Conservation (phyloP, 805 yeast species). For the Metschnikowia bowlesiae region DNA sequence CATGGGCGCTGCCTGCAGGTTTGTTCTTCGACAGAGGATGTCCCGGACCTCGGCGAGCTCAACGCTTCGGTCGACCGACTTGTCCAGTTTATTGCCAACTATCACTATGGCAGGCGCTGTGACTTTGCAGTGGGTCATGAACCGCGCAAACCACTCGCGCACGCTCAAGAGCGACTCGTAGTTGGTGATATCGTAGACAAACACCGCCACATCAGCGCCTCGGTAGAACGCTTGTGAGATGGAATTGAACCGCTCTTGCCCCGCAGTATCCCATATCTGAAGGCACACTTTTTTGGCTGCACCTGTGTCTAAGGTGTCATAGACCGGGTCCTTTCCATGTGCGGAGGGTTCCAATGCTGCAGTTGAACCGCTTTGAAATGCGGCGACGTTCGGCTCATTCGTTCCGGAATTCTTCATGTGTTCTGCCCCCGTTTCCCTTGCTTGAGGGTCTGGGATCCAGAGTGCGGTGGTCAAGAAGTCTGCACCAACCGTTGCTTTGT, state of each 20-base stretch:
- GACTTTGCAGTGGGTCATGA: conserved; percentile 46
- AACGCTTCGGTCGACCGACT: conserved; percentile 28
- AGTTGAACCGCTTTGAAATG: background rate
- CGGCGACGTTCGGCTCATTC: background rate
- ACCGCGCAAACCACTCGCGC: conserved; percentile 45
- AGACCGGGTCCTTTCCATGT: background rate
- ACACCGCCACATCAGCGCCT: conserved; percentile 53
- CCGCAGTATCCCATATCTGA: conserved; percentile 56
- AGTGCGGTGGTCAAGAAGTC: conserved; percentile 48
- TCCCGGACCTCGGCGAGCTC: conserved; percentile 34
- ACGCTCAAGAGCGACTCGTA: conserved; percentile 47
- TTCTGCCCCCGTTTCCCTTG: background rate
- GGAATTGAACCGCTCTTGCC: conserved; percentile 45
- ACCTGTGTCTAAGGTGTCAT: background rate
- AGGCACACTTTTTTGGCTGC: conserved; percentile 27
- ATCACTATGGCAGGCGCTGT: conserved; percentile 44
- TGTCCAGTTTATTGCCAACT: conserved; percentile 52
- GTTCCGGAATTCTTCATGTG: background rate
- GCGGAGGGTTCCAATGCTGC: background rate
- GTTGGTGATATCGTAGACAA: conserved; percentile 52
- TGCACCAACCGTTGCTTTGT: conserved; percentile 57
- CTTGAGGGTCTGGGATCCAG: conserved; percentile 4
- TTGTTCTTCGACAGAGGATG: conserved; percentile 21
- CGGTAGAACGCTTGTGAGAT: conserved; percentile 53
- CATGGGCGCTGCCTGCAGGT: conserved; percentile 16